These are phyloP conservation scores for Chrysopogon serrulatus DNA, from an alignment of 176 grass and related monocot genomes.

Conservation along the genomic window DNA sequence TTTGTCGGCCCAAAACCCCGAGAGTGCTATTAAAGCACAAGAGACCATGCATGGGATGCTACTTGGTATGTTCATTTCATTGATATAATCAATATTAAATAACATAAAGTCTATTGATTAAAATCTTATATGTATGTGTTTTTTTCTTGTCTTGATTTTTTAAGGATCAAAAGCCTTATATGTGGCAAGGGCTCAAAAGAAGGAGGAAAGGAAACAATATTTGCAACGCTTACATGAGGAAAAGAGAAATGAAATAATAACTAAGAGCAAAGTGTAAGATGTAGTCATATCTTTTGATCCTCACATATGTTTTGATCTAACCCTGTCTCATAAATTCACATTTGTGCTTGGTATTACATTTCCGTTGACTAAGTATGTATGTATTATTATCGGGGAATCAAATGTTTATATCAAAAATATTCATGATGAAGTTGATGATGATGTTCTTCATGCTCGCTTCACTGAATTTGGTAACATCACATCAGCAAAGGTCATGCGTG, in stretches of 20 bases:
- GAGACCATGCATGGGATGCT: conserved; percentile 68
- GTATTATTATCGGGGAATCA: conserved; percentile 43
- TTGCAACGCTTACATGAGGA: conserved; percentile 60
- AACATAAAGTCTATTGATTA: not conserved
- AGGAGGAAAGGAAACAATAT: conserved; percentile 69
- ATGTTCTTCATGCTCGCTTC: conserved; percentile 50
- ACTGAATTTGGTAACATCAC: conserved; percentile 70
- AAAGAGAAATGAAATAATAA: conserved; percentile 66
- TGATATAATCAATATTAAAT: not conserved
- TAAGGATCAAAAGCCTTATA: conserved; percentile 75
- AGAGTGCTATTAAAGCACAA: conserved; percentile 65
- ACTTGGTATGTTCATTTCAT: conserved; percentile 43
- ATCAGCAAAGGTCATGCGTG: conserved; percentile 79
- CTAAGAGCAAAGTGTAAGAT: conserved; percentile 68
- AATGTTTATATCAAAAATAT: conserved; percentile 96
- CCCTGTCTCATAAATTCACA: not conserved
- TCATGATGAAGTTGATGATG: conserved; percentile 59
- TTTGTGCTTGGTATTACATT: not conserved
- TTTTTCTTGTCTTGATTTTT: conserved; percentile 7
- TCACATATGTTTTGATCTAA: not conserved
- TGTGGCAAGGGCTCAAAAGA: conserved; percentile 83
- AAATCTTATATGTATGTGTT: not conserved
- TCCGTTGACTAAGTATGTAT: not conserved
- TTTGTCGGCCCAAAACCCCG: conserved; percentile 61
- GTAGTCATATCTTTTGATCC: too few relatives aligned